These are phyloP conservation scores for Trichoderma lentiforme DNA, from an alignment of 2,329 filamentous ascomycete species.

Conservation along the genomic window DNA sequence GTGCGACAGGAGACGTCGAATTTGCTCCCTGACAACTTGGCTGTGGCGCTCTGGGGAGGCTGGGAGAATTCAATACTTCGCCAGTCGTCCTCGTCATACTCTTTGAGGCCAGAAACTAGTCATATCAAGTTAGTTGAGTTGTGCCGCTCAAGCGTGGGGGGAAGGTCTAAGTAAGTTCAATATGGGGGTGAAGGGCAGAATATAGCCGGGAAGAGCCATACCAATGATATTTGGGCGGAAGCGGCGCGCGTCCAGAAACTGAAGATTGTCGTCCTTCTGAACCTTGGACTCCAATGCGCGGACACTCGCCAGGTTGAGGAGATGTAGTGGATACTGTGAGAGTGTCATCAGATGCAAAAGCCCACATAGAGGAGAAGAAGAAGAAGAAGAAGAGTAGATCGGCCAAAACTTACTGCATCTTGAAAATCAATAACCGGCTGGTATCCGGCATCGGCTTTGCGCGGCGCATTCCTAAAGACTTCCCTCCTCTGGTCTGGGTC, in stretches of 20 bases:
- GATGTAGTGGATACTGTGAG: conserved; percentile 62
- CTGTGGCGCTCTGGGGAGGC: conserved; percentile 28
- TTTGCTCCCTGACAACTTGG: conserved; percentile 22
- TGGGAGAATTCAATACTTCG: conserved; percentile 57
- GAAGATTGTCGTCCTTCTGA: conserved; percentile 45
- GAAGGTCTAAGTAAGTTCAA: background rate
- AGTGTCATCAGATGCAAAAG: conserved; percentile 12
- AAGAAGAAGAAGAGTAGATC: background rate
- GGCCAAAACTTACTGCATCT: conserved; percentile 51
- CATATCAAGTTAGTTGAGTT: background rate
- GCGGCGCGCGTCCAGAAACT: conserved; percentile 56
- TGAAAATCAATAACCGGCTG: conserved; percentile 66
- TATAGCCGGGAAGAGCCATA: conserved; percentile 31
- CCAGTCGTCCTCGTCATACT: conserved; percentile 71
- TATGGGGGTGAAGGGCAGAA: background rate
- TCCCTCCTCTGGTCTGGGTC: conserved; percentile 55
- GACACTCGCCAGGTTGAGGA: conserved; percentile 64
- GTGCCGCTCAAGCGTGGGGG: background rate
- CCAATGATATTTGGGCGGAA: conserved; percentile 72
- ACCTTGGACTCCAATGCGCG: conserved; percentile 58
- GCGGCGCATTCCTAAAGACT: conserved; percentile 60
- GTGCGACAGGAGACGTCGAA: conserved; percentile 63
- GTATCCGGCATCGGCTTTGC: conserved; percentile 56
- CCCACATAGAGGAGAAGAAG: background rate
- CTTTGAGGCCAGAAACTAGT: conserved; percentile 56